Evolutionary conservation across 805 yeast species (phyloP), one percentile per base, ranked within the genome.

Genomic region (Sugiyamaella chiloensis): DNA sequence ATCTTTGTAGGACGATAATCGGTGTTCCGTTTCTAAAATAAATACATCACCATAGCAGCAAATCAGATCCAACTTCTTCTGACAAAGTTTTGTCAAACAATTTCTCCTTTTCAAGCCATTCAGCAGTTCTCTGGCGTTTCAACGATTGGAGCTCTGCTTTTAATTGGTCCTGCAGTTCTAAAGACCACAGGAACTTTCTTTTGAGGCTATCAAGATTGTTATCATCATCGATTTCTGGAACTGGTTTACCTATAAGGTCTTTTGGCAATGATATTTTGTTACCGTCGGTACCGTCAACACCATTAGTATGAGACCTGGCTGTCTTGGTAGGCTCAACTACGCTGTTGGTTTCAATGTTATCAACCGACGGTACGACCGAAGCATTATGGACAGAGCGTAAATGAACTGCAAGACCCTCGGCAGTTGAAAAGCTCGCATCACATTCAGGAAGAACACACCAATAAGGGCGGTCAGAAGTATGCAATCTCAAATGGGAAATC

Each of bases 401-500:
- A 62, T 85, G 91, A 53, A 79, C 76, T 16, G 81, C 74, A 51
- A 85, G 69, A 1, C 83, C 85, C 52, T 80, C 85, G 0, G 81
- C 69, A 46, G 84, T 62, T 0, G 79, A 73, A 58, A 81, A 83
- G 39, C 73, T 73, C 52, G 76, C 72, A 43, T 73, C 75, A 62
- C 91, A 85, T 53, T 81, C 86, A 1, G 86, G 86, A 11, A 82
- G 67, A 1, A 76, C 71, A 61, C 91, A 85, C 55, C 70, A 75
- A 54, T 75, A 81, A 29, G 87, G 87, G 56, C 74, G 74, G 56
- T 83, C 85, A 1, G 84, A 81, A 0, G 85, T 78, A 60, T 85
- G 91, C 1, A 78, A 71, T 47, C 87, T 62, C 54, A 82, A 68
- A 59, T 84, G 91, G 0, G 84, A 71, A 0, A 80, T 69, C 26